These are phyloP conservation scores for Cadophora malorum DNA, from an alignment of 2,329 filamentous ascomycete genomes.

Conservation along the genomic window DNA sequence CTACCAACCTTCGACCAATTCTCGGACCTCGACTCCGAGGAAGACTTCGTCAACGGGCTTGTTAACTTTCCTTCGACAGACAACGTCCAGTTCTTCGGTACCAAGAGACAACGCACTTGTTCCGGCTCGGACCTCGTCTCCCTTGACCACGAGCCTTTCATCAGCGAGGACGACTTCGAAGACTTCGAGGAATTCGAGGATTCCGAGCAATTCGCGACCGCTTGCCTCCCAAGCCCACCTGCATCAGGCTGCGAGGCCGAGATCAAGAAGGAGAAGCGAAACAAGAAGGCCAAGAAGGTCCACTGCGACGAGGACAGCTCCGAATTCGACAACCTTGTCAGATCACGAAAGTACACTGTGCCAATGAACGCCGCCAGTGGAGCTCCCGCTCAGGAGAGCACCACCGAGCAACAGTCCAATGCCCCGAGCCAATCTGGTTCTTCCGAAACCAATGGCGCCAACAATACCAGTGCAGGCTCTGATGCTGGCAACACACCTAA, in stretches of 20 bases:
- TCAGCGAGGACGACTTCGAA: slow-evolving; percentile 78
- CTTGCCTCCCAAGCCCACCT: slow-evolving; percentile 68
- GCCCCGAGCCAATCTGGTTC: slow-evolving; percentile 52
- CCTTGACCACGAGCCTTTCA: slow-evolving; percentile 77
- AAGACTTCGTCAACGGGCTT: slow-evolving; percentile 80
- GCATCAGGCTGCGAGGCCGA: slow-evolving; percentile 58
- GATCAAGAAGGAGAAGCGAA: slow-evolving; percentile 60
- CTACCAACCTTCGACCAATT: slow-evolving; percentile 83
- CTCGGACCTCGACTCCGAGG: slow-evolving; percentile 89
- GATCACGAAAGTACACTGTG: slow-evolving; percentile 46
- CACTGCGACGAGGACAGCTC: slow-evolving; percentile 45
- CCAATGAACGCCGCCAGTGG: slow-evolving; percentile 44
- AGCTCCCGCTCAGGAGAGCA: slow-evolving; percentile 40
- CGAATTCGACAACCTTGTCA: slow-evolving; percentile 46
- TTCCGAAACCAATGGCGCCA: slow-evolving; percentile 49
- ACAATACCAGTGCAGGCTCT: slow-evolving; percentile 51
- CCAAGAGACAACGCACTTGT: slow-evolving; percentile 71
- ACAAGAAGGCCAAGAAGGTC: slow-evolving; percentile 60
- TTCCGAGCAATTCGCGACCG: slow-evolving; percentile 63
- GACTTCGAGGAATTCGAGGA: slow-evolving; percentile 79
- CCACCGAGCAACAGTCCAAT: slow-evolving; percentile 41
- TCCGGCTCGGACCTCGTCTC: slow-evolving; percentile 72
- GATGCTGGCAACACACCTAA: slow-evolving; percentile 42
- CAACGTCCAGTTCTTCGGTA: slow-evolving; percentile 65
- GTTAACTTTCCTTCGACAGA: slow-evolving; percentile 69